Conservation (phyloP, 148 eudicot genomes). For the Vaccinium corymbosum region DNA sequence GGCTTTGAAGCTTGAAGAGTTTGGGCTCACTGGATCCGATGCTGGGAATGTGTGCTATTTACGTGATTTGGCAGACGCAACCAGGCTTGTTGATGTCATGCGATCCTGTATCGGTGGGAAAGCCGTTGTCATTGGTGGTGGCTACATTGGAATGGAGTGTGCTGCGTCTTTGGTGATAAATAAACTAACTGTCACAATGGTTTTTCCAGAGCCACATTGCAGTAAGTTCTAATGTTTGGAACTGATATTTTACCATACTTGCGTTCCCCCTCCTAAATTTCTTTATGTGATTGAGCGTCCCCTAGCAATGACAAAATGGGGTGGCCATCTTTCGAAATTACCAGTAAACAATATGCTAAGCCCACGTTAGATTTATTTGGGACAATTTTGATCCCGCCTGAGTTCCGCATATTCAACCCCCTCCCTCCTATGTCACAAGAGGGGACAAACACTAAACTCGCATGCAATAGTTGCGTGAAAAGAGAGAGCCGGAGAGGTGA, state of each 20-base stretch:
- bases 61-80: conserved; percentile 87
- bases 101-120: conserved; percentile 66
- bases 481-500: neutral
- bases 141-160: conserved; percentile 99
- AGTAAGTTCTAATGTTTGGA: conserved; percentile 47
- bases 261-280: neutral
- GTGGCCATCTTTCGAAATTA: neutral
- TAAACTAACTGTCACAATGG: conserved; percentile 95
- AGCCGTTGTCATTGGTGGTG: conserved; percentile 97
- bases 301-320: neutral
- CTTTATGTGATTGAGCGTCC: neutral
- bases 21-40: conserved; percentile 82
- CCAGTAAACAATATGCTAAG: neutral
- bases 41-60: conserved; percentile 91
- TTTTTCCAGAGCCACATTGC: conserved; percentile 90
- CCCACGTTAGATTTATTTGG: neutral
- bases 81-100: conserved; percentile 67
- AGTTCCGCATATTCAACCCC: neutral
- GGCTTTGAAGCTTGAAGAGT: conserved; percentile 99
- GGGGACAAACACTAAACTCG: neutral
- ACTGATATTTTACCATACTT: neutral
- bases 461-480: neutral
- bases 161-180: conserved; percentile 95
- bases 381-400: neutral
- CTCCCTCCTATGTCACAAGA: neutral